phyloP scores from a whole-genome alignment of 2,329 filamentous ascomycete genomes.

The Xylaria multiplex region DNA sequence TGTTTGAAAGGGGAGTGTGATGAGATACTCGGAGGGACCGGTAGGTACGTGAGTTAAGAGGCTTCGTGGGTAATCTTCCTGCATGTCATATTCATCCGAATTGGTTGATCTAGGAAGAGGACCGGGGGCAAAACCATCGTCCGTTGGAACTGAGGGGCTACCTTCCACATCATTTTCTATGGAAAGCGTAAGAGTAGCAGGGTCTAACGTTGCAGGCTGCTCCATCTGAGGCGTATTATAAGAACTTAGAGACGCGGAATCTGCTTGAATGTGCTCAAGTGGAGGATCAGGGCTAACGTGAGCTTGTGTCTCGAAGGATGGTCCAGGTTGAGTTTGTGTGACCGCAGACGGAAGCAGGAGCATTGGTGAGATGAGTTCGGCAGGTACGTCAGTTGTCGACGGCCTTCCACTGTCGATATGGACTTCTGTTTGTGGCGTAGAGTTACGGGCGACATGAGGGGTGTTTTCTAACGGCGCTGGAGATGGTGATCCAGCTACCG shows the following conservation, averaged over 20 bases:
- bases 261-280: slow-evolving; percentile 23
- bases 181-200: slow-evolving; percentile 47
- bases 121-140: slow-evolving; percentile 38
- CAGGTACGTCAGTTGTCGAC: slow-evolving; percentile 7
- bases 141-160: slow-evolving; percentile 44
- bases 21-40: slow-evolving; percentile 56
- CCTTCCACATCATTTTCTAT: slow-evolving; percentile 46
- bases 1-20: slow-evolving; percentile 68
- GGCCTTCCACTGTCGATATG: slow-evolving; percentile 5
- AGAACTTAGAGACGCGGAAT: slow-evolving; percentile 25
- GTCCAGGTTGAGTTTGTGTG: slow-evolving; percentile 24
- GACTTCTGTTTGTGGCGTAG: slow-evolving; percentile 26
- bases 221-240: slow-evolving; percentile 41
- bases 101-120: slow-evolving; percentile 26
- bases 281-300: not conserved
- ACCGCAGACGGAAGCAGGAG: slow-evolving; percentile 32
- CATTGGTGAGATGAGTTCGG: slow-evolving; percentile 20
- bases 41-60: slow-evolving; percentile 44
- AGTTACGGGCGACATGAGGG: not conserved
- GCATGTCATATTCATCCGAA: slow-evolving; percentile 36
- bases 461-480: slow-evolving; percentile 13
- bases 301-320: slow-evolving; percentile 18
- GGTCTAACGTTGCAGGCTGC: slow-evolving; percentile 46
- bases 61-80: slow-evolving; percentile 39
- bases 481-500: slow-evolving; percentile 13